Evolutionary conservation across 331 rosid genomes (phyloP).

Genomic region (Acacia pycnantha): DNA sequence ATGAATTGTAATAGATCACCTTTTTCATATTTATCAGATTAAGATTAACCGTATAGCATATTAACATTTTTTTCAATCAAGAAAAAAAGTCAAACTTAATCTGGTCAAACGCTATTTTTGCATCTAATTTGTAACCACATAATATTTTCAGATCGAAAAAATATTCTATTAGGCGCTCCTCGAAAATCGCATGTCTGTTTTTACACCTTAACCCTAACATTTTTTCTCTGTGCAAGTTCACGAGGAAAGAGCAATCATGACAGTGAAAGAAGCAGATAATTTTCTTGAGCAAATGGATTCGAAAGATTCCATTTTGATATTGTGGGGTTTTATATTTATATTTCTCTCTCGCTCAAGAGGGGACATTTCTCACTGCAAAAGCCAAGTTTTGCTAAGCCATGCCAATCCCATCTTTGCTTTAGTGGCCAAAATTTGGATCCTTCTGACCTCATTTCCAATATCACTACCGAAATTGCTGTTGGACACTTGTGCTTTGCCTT

Average conservation of each 20-base stretch:
- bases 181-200: too few species aligned
- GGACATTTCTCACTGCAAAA: conserved; percentile 25
- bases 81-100: too few species aligned
- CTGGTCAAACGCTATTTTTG: too few species aligned
- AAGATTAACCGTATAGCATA: neutral
- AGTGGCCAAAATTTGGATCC: conserved; percentile 52
- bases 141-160: too few species aligned
- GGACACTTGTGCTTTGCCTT: conserved; percentile 37
- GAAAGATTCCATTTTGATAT: conserved; percentile 4
- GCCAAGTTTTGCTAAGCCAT: conserved; percentile 42
- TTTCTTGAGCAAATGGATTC: neutral
- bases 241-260: neutral
- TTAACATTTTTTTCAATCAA: neutral
- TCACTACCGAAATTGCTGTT: conserved; percentile 53
- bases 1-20: neutral
- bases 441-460: conserved; percentile 61
- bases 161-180: too few species aligned
- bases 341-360: neutral
- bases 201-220: too few species aligned
- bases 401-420: conserved; percentile 48
- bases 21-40: neutral
- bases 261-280: neutral
- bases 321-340: neutral
- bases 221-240: neutral
- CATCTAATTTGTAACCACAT: too few species aligned